Evolutionary conservation across 2,329 filamentous ascomycete genomes (phyloP).

Genomic region (Paecilomyces variotii): DNA sequence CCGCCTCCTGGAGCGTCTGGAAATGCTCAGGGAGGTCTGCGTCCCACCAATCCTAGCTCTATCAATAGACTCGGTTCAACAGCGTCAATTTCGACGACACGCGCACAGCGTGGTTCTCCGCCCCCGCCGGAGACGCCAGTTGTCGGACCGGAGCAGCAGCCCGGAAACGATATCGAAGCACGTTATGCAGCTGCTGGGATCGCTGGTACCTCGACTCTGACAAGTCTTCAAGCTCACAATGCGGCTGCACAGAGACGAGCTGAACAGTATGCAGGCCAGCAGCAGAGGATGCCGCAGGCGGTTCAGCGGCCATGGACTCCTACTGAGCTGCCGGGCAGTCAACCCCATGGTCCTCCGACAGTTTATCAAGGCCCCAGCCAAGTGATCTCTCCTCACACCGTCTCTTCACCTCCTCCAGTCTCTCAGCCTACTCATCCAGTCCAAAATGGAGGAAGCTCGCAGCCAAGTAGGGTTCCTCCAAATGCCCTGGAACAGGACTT

Average conservation of each 20-base stretch:
- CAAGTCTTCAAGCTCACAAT: slow-evolving; percentile 64
- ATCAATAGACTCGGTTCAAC: slow-evolving; percentile 66
- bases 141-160: slow-evolving; percentile 60
- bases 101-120: slow-evolving; percentile 84
- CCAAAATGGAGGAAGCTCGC: slow-evolving; percentile 12
- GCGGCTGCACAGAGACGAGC: slow-evolving; percentile 73
- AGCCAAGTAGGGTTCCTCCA: slow-evolving; percentile 41
- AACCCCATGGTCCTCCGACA: slow-evolving; percentile 81
- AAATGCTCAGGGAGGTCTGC: slow-evolving; percentile 28
- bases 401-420: slow-evolving; percentile 19
- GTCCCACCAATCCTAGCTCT: slow-evolving; percentile 44
- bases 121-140: slow-evolving; percentile 90
- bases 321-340: slow-evolving; percentile 77
- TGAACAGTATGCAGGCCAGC: slow-evolving; percentile 63
- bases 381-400: slow-evolving; percentile 42
- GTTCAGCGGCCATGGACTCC: slow-evolving; percentile 77
- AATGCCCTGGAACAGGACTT: slow-evolving; percentile 82
- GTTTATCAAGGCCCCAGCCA: slow-evolving; percentile 82
- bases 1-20: slow-evolving; percentile 41
- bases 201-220: slow-evolving; percentile 74
- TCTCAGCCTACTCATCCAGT: slow-evolving; percentile 15
- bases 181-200: slow-evolving; percentile 88
- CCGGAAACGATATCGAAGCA: slow-evolving; percentile 77
- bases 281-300: slow-evolving; percentile 30
- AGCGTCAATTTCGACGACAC: slow-evolving; percentile 86